Conservation (phyloP, 2,329 filamentous ascomycete species). For the Paramyrothecium roridum region DNA sequence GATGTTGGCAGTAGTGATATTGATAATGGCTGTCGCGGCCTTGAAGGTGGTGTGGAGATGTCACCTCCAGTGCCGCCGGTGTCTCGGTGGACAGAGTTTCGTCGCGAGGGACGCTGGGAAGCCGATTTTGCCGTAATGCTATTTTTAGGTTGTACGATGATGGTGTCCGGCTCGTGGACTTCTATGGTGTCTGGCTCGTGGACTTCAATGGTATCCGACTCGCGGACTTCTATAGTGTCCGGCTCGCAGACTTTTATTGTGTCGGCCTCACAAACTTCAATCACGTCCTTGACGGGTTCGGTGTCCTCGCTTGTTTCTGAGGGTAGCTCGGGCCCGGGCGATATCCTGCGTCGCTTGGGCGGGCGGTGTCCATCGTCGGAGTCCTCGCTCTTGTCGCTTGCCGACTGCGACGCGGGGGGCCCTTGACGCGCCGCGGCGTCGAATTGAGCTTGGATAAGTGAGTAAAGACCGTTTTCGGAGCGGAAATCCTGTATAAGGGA, state of each 20-base stretch:
- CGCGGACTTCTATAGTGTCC: not conserved
- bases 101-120: not conserved
- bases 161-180: not conserved
- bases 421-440: conserved; percentile 45
- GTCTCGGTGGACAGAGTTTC: not conserved
- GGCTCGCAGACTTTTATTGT: not conserved
- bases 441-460: conserved; percentile 66
- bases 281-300: conserved; percentile 15
- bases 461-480: conserved; percentile 70
- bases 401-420: conserved; percentile 10
- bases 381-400: conserved; percentile 14
- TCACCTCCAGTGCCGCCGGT: not conserved
- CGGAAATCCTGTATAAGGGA: conserved; percentile 57
- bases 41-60: conserved; percentile 12
- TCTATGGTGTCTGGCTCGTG: not conserved
- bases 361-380: conserved; percentile 13
- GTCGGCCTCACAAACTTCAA: conserved; percentile 9
- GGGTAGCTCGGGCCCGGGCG: conserved; percentile 12
- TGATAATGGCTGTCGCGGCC: conserved; percentile 14
- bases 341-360: conserved; percentile 30
- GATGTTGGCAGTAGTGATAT: conserved; percentile 23
- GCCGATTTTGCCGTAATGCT: not conserved
- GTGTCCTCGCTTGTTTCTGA: conserved; percentile 7
- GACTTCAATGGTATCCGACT: not conserved
- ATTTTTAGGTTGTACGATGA: not conserved